Evolutionary conservation across 352 stramenopile species (phyloP), one percentile per base, ranked within the genome.

Genomic region (Phytophthora tubulina): DNA sequence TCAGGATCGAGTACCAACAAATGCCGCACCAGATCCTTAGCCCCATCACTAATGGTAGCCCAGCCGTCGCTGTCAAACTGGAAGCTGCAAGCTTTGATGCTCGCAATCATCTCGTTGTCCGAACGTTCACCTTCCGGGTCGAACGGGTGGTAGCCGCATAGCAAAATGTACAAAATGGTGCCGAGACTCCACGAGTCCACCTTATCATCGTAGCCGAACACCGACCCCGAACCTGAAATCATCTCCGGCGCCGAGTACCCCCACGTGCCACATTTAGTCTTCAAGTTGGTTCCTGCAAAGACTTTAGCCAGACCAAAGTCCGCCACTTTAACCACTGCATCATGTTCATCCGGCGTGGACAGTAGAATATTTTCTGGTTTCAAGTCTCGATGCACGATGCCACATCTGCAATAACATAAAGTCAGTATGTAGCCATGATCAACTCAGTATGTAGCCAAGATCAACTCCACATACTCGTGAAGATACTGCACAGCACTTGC

Each of bases 181-280:
- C 89, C 89, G n/a, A 96, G 74, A 66, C 88, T 94, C 90, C 90
- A 96, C 36, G 90, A 92, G 49, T 96, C 90, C 17, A 96, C 90
- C 53, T 96, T 96, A 38, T 75, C 87, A 61, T 95, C 86, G 64
- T 95, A 96, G 9, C 85, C 84, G 49, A 95, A 95, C 14, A 76
- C 70, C 7, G 84, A 67, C 11, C 77, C 86, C 6, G 85, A 92
- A 3, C 88, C 88, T 13, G 78, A 92, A 60, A 96, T 93, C 87
- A 96, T 96, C 75, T 95, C 89, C 0, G 90, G 90, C 0, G 88
- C 90, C 2, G 88, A 94, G 63, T 93, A 95, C 3, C 84, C 86
- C 86, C 86, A 93, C 44, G 85, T 94, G 35, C 86, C 88, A 67
- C 85, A 93, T 71, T 92, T 96, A 49, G 86, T 94, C 75, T 90